A percentile compares a stretch with the other conserved stretches of the same genome.
Conservation (phyloP, 306 rosid species). For the Alnus glutinosa region DNA sequence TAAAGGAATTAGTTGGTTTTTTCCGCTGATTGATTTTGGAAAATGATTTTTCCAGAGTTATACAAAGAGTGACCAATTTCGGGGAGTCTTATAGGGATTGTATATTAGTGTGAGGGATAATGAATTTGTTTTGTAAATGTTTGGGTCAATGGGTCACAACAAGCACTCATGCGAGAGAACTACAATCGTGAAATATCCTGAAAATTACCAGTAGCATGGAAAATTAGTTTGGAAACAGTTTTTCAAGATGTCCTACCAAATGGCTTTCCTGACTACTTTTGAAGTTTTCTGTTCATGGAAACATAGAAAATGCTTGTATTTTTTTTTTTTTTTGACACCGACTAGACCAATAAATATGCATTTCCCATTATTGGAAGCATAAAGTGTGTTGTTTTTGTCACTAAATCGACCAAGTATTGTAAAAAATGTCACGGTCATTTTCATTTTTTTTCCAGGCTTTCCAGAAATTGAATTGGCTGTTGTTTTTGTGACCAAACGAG, state of each 20-base stretch:
- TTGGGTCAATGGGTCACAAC: not conserved
- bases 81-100: not conserved
- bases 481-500: not conserved
- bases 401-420: not conserved
- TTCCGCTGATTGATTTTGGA: not conserved
- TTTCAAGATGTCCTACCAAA: not conserved
- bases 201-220: not conserved
- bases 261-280: not conserved
- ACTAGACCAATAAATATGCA: not conserved
- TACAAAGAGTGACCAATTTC: not conserved
- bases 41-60: not conserved
- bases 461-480: too few relatives aligned
- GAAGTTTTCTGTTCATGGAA: not conserved
- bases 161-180: not conserved
- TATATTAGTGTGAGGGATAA: not conserved
- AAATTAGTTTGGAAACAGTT: conserved; percentile 1
- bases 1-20: not conserved
- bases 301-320: not conserved
- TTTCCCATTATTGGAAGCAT: not conserved
- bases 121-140: not conserved
- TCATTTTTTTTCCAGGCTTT: not conserved
- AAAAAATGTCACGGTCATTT: too few relatives aligned
- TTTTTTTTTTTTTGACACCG: not conserved
- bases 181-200: not conserved
- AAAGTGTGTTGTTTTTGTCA: not conserved